These are phyloP conservation scores for Yamadazyma epiphylla DNA, from an alignment of 1,139 yeast species.

Conservation along the genomic window DNA sequence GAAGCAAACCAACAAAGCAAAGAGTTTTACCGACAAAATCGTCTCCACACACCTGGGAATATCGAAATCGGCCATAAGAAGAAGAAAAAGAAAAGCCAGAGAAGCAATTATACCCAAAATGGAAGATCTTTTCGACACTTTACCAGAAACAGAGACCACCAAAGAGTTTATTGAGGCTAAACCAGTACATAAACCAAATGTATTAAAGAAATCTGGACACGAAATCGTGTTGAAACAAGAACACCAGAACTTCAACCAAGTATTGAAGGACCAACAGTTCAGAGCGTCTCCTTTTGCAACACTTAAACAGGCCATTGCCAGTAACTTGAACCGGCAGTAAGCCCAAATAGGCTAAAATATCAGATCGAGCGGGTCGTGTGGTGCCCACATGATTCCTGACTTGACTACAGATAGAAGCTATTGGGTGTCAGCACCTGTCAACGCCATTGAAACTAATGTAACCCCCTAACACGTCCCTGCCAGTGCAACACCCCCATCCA, in stretches of 20 bases:
- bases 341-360: too few species aligned
- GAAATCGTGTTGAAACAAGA: constrained; percentile 51
- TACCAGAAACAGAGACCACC: constrained; percentile 28
- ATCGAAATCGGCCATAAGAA: constrained; percentile 61
- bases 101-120: constrained; percentile 65
- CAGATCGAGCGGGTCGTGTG: too few species aligned
- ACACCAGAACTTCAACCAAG: constrained; percentile 49
- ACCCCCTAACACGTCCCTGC: too few species aligned
- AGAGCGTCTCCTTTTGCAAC: constrained; percentile 58
- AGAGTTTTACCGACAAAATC: constrained; percentile 26
- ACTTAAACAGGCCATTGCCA: too few species aligned
- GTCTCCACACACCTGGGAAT: constrained; percentile 39
- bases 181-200: constrained; percentile 47
- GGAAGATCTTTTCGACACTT: constrained; percentile 54
- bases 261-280: constrained; percentile 49
- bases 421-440: too few species aligned
- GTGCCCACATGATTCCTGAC: too few species aligned
- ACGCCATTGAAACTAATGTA: too few species aligned
- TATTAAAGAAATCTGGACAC: constrained; percentile 54
- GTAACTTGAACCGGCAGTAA: too few species aligned
- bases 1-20: constrained; percentile 38
- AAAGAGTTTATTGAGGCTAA: constrained; percentile 11
- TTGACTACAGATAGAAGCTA: too few species aligned
- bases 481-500: too few species aligned
- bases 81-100: constrained; percentile 61